Base-by-base conservation (phyloP, 768 basidiomycete genomes). In the Hemileccinum impolitum region DNA sequence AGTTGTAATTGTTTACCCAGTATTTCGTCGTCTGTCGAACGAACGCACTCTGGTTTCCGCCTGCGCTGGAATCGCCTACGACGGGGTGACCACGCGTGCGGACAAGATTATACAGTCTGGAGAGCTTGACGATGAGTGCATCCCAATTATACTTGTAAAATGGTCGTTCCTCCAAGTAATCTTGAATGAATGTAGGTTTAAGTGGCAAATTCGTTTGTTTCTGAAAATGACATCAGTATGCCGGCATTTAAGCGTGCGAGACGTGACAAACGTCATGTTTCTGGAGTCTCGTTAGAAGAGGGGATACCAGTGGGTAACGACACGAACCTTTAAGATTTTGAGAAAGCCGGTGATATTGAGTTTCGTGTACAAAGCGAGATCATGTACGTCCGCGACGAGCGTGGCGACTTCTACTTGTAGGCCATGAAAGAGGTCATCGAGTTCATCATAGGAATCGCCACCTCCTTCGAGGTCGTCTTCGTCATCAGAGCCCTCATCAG, bases 1-100 rank as follows among this genome's bases (percentile, higher is more conserved):
- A 31, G 2, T 10, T 17, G 11, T 30, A n/a, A n/a, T 15, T 59
- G 67, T 9, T 44, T 64, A 90, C 95, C 96, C 96, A 99, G 62
- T 99, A 99, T 66, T 99, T 99, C 11, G 96, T 98, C 30, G 96
- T 99, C 69, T 96, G 94, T 35, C 96, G 72, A n/a, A 97, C 90
- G 62, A 99, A 99, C 2, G 95, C 96, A 57, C 90, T 96, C 73
- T 99, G 96, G 56, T 71, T 88, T 1, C 95, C 94, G 25, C 96
- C 96, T 1, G 96, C 96, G 57, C 85, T 86, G 2, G 94, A 82
- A 63, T 99, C 96, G 19, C 96, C 96, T 49, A 87, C 81, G 2
- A 92, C 86, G 10, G 96, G 96, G 62, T 97, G 90, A 0, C 96
- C 96, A 45, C 96, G 76, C 0, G 94, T 98, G 42, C 94, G 84